A percentile compares a stretch with the other conserved stretches of the same genome.
phyloP scores from a whole-genome alignment of 2,329 filamentous ascomycete species.

The Aureobasidium musti region DNA sequence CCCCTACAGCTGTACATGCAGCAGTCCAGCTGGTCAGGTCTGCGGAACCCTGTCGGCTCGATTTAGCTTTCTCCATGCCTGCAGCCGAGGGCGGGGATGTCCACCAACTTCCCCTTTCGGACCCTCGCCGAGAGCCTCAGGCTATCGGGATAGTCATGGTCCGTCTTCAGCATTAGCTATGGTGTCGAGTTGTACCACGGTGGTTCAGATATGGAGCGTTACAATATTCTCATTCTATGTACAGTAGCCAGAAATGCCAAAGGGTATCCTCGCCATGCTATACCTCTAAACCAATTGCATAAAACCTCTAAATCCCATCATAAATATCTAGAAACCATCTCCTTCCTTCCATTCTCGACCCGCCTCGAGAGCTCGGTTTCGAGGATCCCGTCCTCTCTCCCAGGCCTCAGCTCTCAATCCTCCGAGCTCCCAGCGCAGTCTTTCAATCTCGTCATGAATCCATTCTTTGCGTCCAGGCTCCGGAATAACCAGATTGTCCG shows the following conservation, averaged over 20 bases:
- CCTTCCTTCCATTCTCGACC: slow-evolving; percentile 59
- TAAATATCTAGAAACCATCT: slow-evolving; percentile 52
- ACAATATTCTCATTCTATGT: background rate
- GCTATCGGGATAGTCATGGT: background rate
- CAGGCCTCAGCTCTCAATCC: slow-evolving; percentile 49
- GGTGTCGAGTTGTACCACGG: too few species aligned
- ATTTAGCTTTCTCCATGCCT: slow-evolving; percentile 3
- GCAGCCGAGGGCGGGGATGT: slow-evolving; percentile 1
- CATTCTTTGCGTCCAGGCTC: slow-evolving; percentile 47
- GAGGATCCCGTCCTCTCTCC: slow-evolving; percentile 54
- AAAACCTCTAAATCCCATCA: background rate
- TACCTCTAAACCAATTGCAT: background rate
- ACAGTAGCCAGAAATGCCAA: background rate
- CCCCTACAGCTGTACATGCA: background rate
- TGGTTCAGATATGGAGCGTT: background rate
- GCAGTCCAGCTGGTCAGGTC: background rate
- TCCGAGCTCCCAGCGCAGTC: slow-evolving; percentile 48
- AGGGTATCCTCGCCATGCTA: background rate
- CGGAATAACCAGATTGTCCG: slow-evolving; percentile 40
- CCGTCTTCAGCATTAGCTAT: background rate
- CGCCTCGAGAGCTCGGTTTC: slow-evolving; percentile 54
- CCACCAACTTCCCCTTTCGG: background rate
- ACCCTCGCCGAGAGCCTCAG: background rate
- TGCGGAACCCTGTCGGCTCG: background rate
- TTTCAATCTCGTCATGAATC: slow-evolving; percentile 49